Percentiles rank a stretch among this genome's conserved stretches.
Conservation (phyloP, 495 filamentous ascomycete genomes). For the Neurospora tetrasperma region DNA sequence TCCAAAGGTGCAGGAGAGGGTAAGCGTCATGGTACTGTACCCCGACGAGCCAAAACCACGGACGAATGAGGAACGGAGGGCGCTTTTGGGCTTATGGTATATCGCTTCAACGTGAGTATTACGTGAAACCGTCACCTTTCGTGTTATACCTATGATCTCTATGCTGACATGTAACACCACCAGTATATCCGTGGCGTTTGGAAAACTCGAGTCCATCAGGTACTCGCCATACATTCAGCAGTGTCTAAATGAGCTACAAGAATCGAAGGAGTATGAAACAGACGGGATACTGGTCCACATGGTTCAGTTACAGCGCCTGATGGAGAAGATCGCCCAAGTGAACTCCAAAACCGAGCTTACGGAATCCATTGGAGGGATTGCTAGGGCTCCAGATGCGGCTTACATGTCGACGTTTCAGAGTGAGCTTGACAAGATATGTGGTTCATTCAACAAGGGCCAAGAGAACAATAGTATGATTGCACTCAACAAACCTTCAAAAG, state of each 20-base stretch:
- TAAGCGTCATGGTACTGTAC: constrained; percentile 10
- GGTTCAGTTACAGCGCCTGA: constrained; percentile 29
- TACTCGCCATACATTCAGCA: constrained; percentile 28
- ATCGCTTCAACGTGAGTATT: constrained; percentile 25
- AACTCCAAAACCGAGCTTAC: constrained; percentile 11
- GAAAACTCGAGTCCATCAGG: constrained; percentile 17
- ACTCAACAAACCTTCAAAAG: not conserved
- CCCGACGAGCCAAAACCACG: constrained; percentile 9
- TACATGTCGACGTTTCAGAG: constrained; percentile 20
- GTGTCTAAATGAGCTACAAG: constrained; percentile 25
- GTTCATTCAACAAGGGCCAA: constrained; percentile 8
- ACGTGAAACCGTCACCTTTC: not conserved
- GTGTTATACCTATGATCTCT: not conserved
- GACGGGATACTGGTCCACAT: constrained; percentile 25
- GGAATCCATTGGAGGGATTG: constrained; percentile 6
- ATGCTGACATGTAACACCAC: constrained; percentile 18
- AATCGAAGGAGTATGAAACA: constrained; percentile 20
- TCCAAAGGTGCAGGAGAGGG: constrained; percentile 18
- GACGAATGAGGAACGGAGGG: constrained; percentile 25
- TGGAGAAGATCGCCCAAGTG: constrained; percentile 25
- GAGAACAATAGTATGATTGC: not conserved
- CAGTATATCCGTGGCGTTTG: constrained; percentile 1
- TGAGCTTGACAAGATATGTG: constrained; percentile 21
- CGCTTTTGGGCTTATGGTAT: constrained; percentile 32
- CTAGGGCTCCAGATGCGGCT: constrained; percentile 12